A percentile compares a stretch with the other conserved stretches of the same genome.
phyloP scores from a whole-genome alignment of 805 yeast genomes.

The Metschnikowia peoriensis region DNA sequence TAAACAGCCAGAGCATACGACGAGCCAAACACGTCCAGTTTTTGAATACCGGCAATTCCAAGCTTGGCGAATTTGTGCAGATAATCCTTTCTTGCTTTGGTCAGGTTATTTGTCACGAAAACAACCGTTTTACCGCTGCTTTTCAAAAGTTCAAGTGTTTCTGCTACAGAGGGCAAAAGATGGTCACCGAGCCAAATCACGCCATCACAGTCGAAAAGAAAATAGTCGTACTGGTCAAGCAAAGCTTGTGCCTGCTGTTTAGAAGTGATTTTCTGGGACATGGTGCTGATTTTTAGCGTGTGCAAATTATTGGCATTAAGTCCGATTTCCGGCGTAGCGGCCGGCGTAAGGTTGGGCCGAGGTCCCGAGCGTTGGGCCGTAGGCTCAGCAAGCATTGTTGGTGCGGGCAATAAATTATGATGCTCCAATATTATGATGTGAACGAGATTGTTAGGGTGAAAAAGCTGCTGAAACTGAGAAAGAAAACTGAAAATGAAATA shows the following conservation, averaged over 20 bases:
- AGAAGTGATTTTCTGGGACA: conserved; percentile 50
- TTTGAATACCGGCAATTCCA: conserved; percentile 47
- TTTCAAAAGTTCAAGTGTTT: conserved; percentile 65
- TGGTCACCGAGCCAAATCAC: conserved; percentile 92
- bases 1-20: conserved; percentile 91
- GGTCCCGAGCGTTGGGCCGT: too few relatives aligned
- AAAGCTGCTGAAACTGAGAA: too few relatives aligned
- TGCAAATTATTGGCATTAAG: background rate
- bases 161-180: conserved; percentile 72
- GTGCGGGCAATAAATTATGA: too few relatives aligned
- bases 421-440: too few relatives aligned
- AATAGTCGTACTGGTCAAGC: conserved; percentile 71
- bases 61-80: conserved; percentile 65
- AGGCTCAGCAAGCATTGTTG: too few relatives aligned
- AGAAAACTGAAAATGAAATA: too few relatives aligned
- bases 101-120: conserved; percentile 94
- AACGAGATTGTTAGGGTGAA: too few relatives aligned
- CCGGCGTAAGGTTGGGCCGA: background rate
- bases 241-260: conserved; percentile 51
- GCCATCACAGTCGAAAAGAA: conserved; percentile 96
- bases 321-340: background rate
- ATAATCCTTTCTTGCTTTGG: conserved; percentile 81
- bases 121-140: conserved; percentile 60
- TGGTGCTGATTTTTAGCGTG: conserved; percentile 13
- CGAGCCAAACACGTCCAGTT: conserved; percentile 83